Percentiles rank a stretch among this genome's conserved stretches.
These are phyloP conservation scores for Pseudomassariella vexata DNA, from an alignment of 2,329 filamentous ascomycete species.

Conservation along the genomic window DNA sequence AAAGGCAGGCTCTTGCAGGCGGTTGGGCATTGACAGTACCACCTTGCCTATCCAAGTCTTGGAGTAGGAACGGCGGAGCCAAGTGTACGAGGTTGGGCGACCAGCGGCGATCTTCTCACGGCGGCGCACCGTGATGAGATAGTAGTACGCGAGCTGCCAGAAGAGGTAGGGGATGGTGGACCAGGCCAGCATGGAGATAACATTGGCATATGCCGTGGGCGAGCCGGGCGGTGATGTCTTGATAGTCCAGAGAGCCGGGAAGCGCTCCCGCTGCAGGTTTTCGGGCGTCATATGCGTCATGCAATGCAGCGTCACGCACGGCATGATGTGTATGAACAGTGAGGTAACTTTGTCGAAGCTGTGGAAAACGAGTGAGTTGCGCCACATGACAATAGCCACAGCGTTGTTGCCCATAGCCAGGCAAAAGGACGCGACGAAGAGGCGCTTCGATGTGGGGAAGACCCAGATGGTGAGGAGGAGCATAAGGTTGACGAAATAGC, in stretches of 20 bases:
- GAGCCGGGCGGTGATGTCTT: conserved; percentile 64
- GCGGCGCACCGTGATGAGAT: conserved; percentile 92
- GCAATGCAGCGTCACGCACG: conserved; percentile 87
- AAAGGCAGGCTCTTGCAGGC: conserved; percentile 80
- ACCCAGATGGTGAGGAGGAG: conserved; percentile 79
- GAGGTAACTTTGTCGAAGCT: conserved; percentile 97
- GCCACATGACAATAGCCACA: conserved; percentile 97
- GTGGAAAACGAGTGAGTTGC: conserved; percentile 97
- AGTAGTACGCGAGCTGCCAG: conserved; percentile 92
- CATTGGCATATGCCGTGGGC: conserved; percentile 69
- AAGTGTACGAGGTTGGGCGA: conserved; percentile 93
- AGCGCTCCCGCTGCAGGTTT: conserved; percentile 60
- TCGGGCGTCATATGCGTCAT: conserved; percentile 75
- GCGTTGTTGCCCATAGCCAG: conserved; percentile 95
- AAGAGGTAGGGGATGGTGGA: conserved; percentile 86
- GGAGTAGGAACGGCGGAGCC: conserved; percentile 86
- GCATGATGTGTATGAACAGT: conserved; percentile 99
- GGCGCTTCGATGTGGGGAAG: conserved; percentile 82
- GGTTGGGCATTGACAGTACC: conserved; percentile 70
- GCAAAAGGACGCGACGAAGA: conserved; percentile 90
- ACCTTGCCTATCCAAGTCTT: conserved; percentile 84
- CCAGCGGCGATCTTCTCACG: conserved; percentile 93
- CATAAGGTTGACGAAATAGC: conserved; percentile 95
- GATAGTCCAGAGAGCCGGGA: conserved; percentile 82
- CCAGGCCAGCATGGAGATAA: conserved; percentile 86